Percentiles rank a stretch among this genome's conserved stretches.
Evolutionary conservation across 177 flowering plant species (phyloP).

Genomic region (Telopea speciosissima): DNA sequence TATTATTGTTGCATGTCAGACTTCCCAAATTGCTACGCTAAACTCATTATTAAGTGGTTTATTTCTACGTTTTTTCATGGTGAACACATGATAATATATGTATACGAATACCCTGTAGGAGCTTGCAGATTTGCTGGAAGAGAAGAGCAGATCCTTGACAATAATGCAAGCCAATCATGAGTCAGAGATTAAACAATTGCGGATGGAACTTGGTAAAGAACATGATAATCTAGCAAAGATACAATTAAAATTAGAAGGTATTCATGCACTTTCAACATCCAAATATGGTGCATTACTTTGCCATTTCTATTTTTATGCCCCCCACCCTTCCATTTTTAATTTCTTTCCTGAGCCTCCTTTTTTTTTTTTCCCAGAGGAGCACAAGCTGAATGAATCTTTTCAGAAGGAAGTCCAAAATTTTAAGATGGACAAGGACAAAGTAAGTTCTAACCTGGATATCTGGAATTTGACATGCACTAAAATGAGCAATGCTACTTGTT

Average conservation of each 20-base stretch:
- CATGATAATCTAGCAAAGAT: constrained; percentile 33
- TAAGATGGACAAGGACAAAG: constrained; percentile 47
- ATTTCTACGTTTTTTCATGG: constrained; percentile 9
- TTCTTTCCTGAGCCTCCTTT: constrained; percentile 13
- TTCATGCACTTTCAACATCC: constrained; percentile 5
- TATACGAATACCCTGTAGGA: constrained; percentile 55
- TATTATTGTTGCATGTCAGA: constrained; percentile 5
- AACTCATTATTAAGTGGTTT: neutral
- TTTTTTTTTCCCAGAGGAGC: constrained; percentile 50
- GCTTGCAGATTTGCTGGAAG: constrained; percentile 65
- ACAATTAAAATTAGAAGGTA: constrained; percentile 55
- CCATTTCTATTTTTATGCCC: constrained; percentile 6
- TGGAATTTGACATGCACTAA: neutral
- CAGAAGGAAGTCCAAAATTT: constrained; percentile 49
- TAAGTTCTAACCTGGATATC: constrained; percentile 29
- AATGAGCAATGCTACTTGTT: neutral
- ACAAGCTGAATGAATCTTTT: constrained; percentile 41
- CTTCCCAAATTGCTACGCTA: neutral
- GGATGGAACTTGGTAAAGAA: constrained; percentile 55
- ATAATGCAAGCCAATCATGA: constrained; percentile 49
- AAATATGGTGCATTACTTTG: constrained; percentile 2
- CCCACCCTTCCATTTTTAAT: too few species aligned
- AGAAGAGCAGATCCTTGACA: constrained; percentile 46
- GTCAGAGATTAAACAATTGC: constrained; percentile 44
- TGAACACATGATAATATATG: constrained; percentile 35